Evolutionary conservation across 495 filamentous ascomycete species (phyloP).

Genomic region (Choiromyces venosus): DNA sequence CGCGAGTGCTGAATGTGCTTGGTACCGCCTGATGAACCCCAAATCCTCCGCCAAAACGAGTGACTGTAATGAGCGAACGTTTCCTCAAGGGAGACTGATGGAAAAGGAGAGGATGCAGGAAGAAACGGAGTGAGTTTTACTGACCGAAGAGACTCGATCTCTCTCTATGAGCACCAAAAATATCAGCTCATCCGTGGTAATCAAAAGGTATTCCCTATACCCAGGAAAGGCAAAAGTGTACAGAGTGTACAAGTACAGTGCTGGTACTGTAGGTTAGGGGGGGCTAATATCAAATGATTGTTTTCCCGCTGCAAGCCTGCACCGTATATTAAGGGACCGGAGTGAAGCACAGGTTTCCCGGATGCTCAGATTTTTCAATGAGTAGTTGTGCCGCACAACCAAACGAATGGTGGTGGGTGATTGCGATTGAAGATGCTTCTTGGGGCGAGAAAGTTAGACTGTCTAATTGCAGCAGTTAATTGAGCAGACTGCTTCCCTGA

Average conservation of each 20-base stretch:
- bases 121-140: conserved; percentile 8
- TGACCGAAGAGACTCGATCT: conserved; percentile 28
- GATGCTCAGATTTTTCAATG: not conserved
- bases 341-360: not conserved
- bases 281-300: conserved; percentile 3
- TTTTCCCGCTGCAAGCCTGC: not conserved
- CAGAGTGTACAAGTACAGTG: not conserved
- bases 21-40: conserved; percentile 18
- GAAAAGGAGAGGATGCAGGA: conserved; percentile 10
- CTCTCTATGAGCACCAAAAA: conserved; percentile 21
- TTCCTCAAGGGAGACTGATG: conserved; percentile 27
- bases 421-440: not conserved
- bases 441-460: not conserved
- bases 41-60: conserved; percentile 21
- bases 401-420: not conserved
- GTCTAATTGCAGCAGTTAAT: not conserved
- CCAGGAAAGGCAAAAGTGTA: conserved; percentile 14
- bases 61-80: conserved; percentile 37
- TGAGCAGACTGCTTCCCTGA: not conserved
- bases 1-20: conserved; percentile 7
- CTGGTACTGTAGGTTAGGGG: not conserved
- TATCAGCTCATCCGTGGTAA: conserved; percentile 31
- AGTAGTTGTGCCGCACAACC: not conserved
- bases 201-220: conserved; percentile 22
- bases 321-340: not conserved